Conservation (phyloP, 148 eudicot species). For the Rhododendron vialii region DNA sequence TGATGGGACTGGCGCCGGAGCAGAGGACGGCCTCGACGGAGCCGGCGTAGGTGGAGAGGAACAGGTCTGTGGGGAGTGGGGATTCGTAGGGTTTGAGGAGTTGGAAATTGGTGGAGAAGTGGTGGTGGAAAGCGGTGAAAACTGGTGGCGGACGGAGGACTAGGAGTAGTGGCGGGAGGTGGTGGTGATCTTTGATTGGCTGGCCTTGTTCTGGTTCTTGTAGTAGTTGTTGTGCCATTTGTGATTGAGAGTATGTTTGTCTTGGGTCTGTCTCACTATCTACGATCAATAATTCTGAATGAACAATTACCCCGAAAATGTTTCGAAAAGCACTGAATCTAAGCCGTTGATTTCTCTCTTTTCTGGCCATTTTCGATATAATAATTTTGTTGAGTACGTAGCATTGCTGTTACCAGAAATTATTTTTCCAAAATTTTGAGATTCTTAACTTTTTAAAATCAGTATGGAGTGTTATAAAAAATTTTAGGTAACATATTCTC, state of each 20-base stretch:
- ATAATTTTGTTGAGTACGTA: too few species aligned
- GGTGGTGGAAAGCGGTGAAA: constrained; percentile 19
- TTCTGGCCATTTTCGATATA: too few species aligned
- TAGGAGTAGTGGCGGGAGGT: constrained; percentile 16
- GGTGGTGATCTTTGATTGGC: neutral
- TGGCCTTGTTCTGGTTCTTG: neutral
- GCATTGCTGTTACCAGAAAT: too few species aligned
- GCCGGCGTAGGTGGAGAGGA: constrained; percentile 29
- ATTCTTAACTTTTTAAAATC: too few species aligned
- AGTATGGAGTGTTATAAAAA: too few species aligned
- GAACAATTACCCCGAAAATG: too few species aligned
- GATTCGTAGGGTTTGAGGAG: constrained; percentile 53
- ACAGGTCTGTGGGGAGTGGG: constrained; percentile 27
- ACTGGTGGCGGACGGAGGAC: constrained; percentile 40
- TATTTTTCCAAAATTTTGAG: too few species aligned
- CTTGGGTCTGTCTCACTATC: too few species aligned
- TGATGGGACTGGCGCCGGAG: constrained; percentile 14
- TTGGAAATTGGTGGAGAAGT: constrained; percentile 31
- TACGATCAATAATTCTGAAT: too few species aligned
- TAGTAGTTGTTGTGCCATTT: neutral
- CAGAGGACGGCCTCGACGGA: constrained; percentile 28
- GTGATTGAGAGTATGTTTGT: neutral
- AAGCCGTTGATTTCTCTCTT: too few species aligned
- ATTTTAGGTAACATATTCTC: too few species aligned
- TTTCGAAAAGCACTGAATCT: too few species aligned